Evolutionary conservation across 768 basidiomycete species (phyloP), one percentile per base, ranked within the genome.

Genomic region (Auriscalpium vulgare): DNA sequence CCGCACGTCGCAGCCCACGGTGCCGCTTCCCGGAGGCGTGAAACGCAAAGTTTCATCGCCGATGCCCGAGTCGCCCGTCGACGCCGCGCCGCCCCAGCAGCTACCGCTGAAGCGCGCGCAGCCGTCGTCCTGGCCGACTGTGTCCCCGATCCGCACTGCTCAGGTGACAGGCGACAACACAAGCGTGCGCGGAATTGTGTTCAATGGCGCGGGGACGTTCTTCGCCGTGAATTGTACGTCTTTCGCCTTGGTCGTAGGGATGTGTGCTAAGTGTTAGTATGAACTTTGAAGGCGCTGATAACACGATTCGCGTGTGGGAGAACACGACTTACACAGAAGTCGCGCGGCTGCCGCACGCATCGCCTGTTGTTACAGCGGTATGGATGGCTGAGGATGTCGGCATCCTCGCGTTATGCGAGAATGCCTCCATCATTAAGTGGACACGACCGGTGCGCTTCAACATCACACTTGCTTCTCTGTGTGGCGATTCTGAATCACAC

Each of bases 381-480:
- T 88, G 86, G 86, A 74, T 86, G 72, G 61, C 60, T 4, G 56
- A 57, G 7, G 61, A 61, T 35, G 56, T 53, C 8, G 59, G 56
- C 10, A 51, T 62, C 10, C 53, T 62, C 38, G 53, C 54, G n/a
- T 37, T 62, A 37, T 75, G 74, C 35, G 79, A 83, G 56, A 65
- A 72, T 56, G 84, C 80, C 2, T 72, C 87, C 17, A 66, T 87
- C 17, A 73, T 78, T n/a, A 69, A 87, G 52, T 87, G 84, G 84
- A 80, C 76, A 11, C 72, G 74, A 47, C 74, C 69, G 59, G 83
- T 83, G 62, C 67, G 80, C 70, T 38, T 19, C 46, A 8, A 54
- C 38, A n/a, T 58, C 51, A 35, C 50, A 50, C 55, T 3, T 29
- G 7, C 29, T 29, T 7, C 2, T 29, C 29, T 29, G 29, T 29